phyloP scores from a whole-genome alignment of 768 basidiomycete species.

The Kwoniella europaea region DNA sequence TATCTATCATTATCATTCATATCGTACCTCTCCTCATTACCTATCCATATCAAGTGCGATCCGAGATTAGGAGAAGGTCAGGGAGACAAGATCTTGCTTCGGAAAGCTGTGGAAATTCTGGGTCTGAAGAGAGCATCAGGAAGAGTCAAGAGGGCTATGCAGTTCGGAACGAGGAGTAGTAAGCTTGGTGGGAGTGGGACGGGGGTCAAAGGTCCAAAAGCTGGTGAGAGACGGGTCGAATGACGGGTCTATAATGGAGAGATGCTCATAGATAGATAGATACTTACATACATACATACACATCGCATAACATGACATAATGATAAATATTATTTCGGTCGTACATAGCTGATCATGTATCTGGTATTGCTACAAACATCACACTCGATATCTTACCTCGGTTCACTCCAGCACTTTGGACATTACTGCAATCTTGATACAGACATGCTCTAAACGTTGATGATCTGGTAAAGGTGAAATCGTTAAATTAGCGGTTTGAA shows the following conservation, averaged over 20 bases:
- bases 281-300: constrained; percentile 1
- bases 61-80: constrained; percentile 72
- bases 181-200: constrained; percentile 45
- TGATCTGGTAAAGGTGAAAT: too few species aligned
- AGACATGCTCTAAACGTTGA: too few species aligned
- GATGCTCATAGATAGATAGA: not conserved
- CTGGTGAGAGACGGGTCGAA: constrained; percentile 25
- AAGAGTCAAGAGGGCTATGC: constrained; percentile 92
- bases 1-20: constrained; percentile 83
- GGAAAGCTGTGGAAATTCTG: constrained; percentile 72
- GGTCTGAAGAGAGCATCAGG: constrained; percentile 75
- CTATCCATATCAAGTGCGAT: constrained; percentile 82
- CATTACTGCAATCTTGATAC: too few species aligned
- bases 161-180: constrained; percentile 71
- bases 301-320: not conserved
- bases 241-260: not conserved
- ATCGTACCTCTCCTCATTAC: constrained; percentile 74
- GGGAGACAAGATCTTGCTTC: constrained; percentile 87
- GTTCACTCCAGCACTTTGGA: too few species aligned
- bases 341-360: not conserved
- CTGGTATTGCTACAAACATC: too few species aligned
- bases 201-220: constrained; percentile 27
- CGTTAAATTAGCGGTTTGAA: too few species aligned
- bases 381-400: too few species aligned
- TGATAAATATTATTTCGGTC: not conserved